Evolutionary conservation across 2,329 filamentous ascomycete species (phyloP), one percentile per base, ranked within the genome.

Genomic region (Diaporthe eres): DNA sequence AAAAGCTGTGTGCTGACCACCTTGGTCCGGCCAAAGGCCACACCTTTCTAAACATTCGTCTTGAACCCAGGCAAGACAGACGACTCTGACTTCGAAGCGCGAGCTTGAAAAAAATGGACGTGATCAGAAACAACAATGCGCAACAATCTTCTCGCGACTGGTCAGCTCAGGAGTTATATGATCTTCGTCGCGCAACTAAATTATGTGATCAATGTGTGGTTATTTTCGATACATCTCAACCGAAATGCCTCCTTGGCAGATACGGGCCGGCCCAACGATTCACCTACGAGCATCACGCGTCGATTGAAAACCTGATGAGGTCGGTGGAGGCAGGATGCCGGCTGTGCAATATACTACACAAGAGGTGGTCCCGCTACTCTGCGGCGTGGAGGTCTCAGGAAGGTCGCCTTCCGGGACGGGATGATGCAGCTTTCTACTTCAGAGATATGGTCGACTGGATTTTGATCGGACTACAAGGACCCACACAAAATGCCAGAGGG

Each of bases 291-390:
- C 68, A 71, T 55, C 68, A 71, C 19, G 0, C 25, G 19, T 71
- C 53, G 7, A 4, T 25, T 3, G 53, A 44, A 34, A 37, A 22
- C 6, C 28, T 71, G n/a, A 19, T 4, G 17, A 37, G 47, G 13
- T 60, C 53, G 12, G 53, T 34, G 5, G 5, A n/a, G 5, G 25
- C 51, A 49, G 68, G 68, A 44, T 71, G 68, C 22, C 37, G n/a
- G 4, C 17, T 71, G 5, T 71, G 53, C 39, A 47, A 42, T 19
- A 71, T 58, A n/a, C 28, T 71, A 19, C 6, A 71, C n/a, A 39
- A 44, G 57, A 44, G 68, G n/a, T 71, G 37, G 67, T 42, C 53
- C 2, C 34, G 37, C 5, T 71, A 71, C 19, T 71, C 49, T 19
- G 25, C 37, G 13, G 19, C 25, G 8, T 47, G 37, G 12, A 65